Base-by-base conservation (phyloP, 1,139 yeast species). In the Sugiyamaella xylanicola region DNA sequence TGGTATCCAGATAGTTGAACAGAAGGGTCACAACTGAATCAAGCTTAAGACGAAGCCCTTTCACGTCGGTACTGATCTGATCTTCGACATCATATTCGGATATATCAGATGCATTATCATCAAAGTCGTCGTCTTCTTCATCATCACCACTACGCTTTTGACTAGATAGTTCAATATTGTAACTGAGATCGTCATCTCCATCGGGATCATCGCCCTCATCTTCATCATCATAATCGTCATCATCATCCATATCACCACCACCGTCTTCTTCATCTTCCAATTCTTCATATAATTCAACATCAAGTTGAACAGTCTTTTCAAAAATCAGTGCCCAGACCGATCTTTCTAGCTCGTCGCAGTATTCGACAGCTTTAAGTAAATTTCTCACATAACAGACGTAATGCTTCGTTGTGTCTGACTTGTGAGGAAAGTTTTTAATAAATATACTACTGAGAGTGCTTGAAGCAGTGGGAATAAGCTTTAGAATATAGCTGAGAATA, bases 241-340 rank as follows among this genome's bases (percentile, higher is more conserved):
- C 83, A 39, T 78, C 81, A n/a, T 79, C 81, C 22, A 79, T 81
- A 39, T 81, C 86, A 41, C 85, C 86, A 48, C 83, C 82, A 57
- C 84, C 89, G 55, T 88, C 96, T 66, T 89, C 96, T 55, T 86
- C 75, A 61, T 89, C 96, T 63, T 89, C 96, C 59, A 88, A 73
- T 65, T 87, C 95, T 65, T 89, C 91, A 67, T 90, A 97, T 58
- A 92, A 76, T 70, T 91, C 98, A n/a, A 92, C 97, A 72, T 93
- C 99, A 46, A 93, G 76, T 63, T 90, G 88, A 59, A 93, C 90
- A 55, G 89, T 80, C 61, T 84, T 82, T 69, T 92, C 97, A 45
- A 90, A 75, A 20, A 92, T 77, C 56, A 89, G 72, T 27, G 86
- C 86, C 97, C 97, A 92, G 5, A 88, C 78, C 54, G 83, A 82